A percentile compares a stretch with the other conserved stretches of the same genome.
Evolutionary conservation across 257 asterid species (phyloP).

Genomic region (Solanum lycopersicoides): DNA sequence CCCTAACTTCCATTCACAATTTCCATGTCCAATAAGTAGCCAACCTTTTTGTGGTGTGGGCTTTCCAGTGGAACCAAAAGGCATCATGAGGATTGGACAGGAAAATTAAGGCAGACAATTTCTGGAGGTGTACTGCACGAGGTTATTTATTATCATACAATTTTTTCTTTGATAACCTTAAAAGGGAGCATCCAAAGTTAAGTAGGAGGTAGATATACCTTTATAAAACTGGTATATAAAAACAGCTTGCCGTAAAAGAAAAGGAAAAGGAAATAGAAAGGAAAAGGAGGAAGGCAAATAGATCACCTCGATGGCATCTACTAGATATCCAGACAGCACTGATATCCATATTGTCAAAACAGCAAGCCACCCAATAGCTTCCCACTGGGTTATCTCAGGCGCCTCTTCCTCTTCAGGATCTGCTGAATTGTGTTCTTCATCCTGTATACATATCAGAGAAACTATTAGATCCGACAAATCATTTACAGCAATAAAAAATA

Average conservation of each 20-base stretch:
- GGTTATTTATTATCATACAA: neutral
- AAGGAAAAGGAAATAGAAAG: neutral
- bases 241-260: neutral
- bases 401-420: conserved; percentile 54
- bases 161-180: neutral
- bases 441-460: conserved; percentile 28
- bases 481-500: neutral
- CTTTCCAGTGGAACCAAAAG: neutral
- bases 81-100: neutral
- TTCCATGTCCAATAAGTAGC: neutral
- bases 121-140: neutral
- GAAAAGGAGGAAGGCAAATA: neutral
- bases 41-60: neutral
- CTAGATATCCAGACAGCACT: conserved; percentile 87
- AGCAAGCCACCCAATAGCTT: conserved; percentile 87
- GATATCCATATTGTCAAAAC: conserved; percentile 85
- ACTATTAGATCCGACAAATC: neutral
- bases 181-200: neutral
- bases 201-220: neutral
- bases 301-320: conserved; percentile 82
- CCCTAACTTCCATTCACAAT: neutral
- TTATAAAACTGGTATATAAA: neutral
- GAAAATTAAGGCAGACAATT: neutral
- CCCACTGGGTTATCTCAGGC: conserved; percentile 81
- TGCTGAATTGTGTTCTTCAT: conserved; percentile 35